These are phyloP conservation scores for Gnetum montanum DNA, from an alignment of 75 land plant species.

Conservation along the genomic window DNA sequence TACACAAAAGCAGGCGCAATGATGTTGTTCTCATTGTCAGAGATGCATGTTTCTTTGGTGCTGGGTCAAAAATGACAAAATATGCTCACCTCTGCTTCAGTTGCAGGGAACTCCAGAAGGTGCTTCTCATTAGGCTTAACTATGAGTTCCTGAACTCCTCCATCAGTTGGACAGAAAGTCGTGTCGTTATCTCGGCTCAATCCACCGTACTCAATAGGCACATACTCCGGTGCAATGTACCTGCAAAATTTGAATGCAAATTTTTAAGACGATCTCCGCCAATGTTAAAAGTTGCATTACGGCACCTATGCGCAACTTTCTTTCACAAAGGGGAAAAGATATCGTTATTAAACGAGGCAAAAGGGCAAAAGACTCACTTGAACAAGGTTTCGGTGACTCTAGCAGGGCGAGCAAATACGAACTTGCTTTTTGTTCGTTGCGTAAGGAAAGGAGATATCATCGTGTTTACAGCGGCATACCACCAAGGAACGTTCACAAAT, in stretches of 20 bases:
- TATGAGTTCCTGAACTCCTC: conserved; percentile 21
- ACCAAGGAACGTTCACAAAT: conserved; percentile 70
- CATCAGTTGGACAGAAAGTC: conserved; percentile 32
- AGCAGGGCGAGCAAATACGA: conserved; percentile 58
- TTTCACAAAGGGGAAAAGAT: neutral
- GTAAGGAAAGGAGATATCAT: conserved; percentile 55
- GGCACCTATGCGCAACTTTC: neutral
- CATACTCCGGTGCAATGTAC: conserved; percentile 44
- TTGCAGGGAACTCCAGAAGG: conserved; percentile 26
- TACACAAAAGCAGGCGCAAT: neutral
- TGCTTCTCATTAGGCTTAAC: conserved; percentile 34
- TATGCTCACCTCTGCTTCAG: conserved; percentile 35
- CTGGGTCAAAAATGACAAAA: conserved; percentile 1
- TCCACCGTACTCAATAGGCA: conserved; percentile 60
- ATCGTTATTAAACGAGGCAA: neutral
- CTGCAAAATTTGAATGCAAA: conserved; percentile 10
- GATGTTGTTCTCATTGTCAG: neutral
- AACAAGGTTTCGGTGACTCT: conserved; percentile 52
- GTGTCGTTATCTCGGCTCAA: conserved; percentile 35
- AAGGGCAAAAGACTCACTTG: conserved; percentile 24
- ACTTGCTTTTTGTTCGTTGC: conserved; percentile 47
- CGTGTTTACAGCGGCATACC: conserved; percentile 47
- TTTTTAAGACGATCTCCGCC: neutral
- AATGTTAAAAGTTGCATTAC: neutral
- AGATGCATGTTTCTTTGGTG: neutral